Percentiles rank a stretch among this genome's conserved stretches.
These are phyloP conservation scores for Castanea sativa DNA, from an alignment of 306 rosid species.

Conservation along the genomic window DNA sequence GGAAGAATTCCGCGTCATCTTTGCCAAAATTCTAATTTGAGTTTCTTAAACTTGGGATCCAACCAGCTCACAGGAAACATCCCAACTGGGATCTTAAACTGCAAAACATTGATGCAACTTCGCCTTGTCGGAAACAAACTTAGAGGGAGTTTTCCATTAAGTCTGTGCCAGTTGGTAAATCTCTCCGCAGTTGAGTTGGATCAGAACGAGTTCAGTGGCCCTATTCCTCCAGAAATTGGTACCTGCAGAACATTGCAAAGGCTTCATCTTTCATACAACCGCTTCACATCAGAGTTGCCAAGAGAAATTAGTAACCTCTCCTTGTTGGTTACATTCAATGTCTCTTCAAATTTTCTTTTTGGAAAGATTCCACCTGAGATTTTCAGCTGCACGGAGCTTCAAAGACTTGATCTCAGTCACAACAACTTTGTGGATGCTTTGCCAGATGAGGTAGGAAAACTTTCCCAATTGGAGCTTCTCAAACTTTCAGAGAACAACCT, in stretches of 20 bases:
- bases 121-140: constrained; percentile 63
- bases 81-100: constrained; percentile 62
- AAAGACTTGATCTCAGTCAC: constrained; percentile 82
- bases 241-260: constrained; percentile 74
- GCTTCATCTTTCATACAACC: constrained; percentile 78
- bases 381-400: constrained; percentile 66
- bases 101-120: constrained; percentile 61
- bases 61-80: constrained; percentile 66
- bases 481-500: constrained; percentile 70
- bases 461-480: constrained; percentile 81
- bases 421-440: constrained; percentile 61
- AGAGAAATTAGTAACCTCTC: constrained; percentile 76
- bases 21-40: constrained; percentile 59
- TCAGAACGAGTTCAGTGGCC: constrained; percentile 76
- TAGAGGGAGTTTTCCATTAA: constrained; percentile 75
- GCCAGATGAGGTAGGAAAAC: constrained; percentile 75
- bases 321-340: constrained; percentile 80
- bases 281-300: constrained; percentile 71
- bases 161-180: constrained; percentile 66
- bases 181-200: constrained; percentile 71
- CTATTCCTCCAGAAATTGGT: constrained; percentile 59
- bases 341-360: constrained; percentile 65
- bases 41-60: constrained; percentile 60
- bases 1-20: constrained; percentile 78
- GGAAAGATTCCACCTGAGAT: constrained; percentile 67